Evolutionary conservation across 2,329 filamentous ascomycete genomes (phyloP), one percentile per base, ranked within the genome.

Genomic region (Fusarium scirpi): DNA sequence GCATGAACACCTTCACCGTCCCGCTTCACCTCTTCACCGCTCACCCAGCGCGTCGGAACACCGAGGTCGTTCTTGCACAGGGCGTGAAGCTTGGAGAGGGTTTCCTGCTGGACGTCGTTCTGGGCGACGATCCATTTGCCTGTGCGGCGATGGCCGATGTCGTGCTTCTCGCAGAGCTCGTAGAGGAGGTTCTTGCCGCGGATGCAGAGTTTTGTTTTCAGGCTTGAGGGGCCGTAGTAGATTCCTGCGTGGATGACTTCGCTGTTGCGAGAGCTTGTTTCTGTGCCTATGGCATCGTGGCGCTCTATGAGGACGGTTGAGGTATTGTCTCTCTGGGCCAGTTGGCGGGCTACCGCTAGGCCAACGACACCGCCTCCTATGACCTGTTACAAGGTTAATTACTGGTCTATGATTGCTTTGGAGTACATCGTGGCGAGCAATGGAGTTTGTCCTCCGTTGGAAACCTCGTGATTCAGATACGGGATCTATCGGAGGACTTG

Each of bases 71-170:
- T 68, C 1, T 74, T 65, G 67, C 83, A 87, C 52, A 86, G 81
- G 12, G 76, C 77, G 67, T 86, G 81, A 22, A 91, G 80, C 22
- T 76, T 78, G 71, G 90, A 80, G 4, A 87, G 87, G 46, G 88
- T 89, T n/a, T 83, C 85, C 77, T 88, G 86, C 82, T 98, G 93
- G 48, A 82, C 82, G 2, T 85, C 85, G 55, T 90, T 91, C 82
- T 98, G 96, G 1, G 95, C 95, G 2, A 98, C 92, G 75, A 98
- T 92, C 94, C 95, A 98, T 83, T 98, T 98, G 64, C 94, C 94
- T 25, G 90, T 92, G 77, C 91, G 91, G 57, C 85, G 85, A 81
- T 96, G 87, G 0, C 89, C 89, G 53, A 99, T 91, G 61, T 81
- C 80, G 74, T 92, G 84, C 60, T 82, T 82, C 8, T 82, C 80